These are phyloP conservation scores for Senna tora DNA, from an alignment of 306 rosid genomes.

Conservation along the genomic window DNA sequence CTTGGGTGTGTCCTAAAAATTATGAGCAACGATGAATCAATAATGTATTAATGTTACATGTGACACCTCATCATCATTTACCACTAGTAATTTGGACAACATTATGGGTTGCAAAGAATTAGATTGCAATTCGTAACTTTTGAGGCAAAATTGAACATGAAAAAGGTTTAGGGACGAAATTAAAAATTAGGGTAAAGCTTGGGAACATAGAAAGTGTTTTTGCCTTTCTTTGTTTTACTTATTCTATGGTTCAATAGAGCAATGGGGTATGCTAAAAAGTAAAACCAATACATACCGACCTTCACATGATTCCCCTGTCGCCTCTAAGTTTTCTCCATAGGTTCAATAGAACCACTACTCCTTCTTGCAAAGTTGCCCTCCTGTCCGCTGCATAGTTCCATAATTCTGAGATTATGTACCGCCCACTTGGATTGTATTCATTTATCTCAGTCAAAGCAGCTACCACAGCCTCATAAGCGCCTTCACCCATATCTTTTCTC, in stretches of 20 bases:
- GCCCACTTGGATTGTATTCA: slow-evolving; percentile 64
- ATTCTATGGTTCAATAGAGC: slow-evolving; percentile 10
- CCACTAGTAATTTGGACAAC: too few species aligned
- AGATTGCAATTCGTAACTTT: too few species aligned
- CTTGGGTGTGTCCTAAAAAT: too few species aligned
- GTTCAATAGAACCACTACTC: slow-evolving; percentile 46
- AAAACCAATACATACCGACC: slow-evolving; percentile 20
- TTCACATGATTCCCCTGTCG: slow-evolving; percentile 38
- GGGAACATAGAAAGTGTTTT: too few species aligned
- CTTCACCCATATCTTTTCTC: slow-evolving; percentile 50
- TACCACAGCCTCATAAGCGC: slow-evolving; percentile 49
- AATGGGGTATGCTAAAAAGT: not conserved
- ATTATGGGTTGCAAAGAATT: too few species aligned
- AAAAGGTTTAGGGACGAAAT: slow-evolving; percentile 15
- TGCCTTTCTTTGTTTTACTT: not conserved
- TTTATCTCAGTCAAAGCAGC: slow-evolving; percentile 60
- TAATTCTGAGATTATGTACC: slow-evolving; percentile 54
- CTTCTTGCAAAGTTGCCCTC: slow-evolving; percentile 54
- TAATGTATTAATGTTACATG: too few species aligned
- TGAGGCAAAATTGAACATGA: too few species aligned
- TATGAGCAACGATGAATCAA: too few species aligned
- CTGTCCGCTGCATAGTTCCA: slow-evolving; percentile 57
- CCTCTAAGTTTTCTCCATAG: slow-evolving; percentile 47
- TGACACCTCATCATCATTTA: too few species aligned
- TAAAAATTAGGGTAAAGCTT: too few species aligned